Base-by-base conservation (phyloP, 495 filamentous ascomycete species). In the Cryomyces minteri region DNA sequence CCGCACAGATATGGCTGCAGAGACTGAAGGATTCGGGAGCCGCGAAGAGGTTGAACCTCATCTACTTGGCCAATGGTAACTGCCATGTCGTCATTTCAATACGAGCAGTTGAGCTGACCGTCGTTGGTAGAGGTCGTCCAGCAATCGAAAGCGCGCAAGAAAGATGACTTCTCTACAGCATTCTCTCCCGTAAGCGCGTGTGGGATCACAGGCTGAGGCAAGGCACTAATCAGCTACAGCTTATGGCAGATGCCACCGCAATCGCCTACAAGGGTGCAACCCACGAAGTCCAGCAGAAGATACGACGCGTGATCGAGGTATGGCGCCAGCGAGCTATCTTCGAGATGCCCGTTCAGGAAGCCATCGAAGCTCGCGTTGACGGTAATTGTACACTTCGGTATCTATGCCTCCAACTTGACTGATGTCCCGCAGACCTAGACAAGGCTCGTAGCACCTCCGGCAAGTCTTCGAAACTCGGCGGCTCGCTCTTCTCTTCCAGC, bases 11-110 rank as follows among this genome's bases (percentile, higher is more conserved):
- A 37, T 96, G 90, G 92, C 65, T 93, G 32, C 78, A 87, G 49
- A 77, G 82, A 54, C 64, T 99, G 47, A 88, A 82, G 54, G 87
- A 95, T 48, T 82, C 86, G 0, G 69, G 76, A 10, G 74, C 82
- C 34, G 73, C 77, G 41, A 95, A 94, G 61, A 77, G 84, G 51
- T 67, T 99, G 43, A 95, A 82, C 54, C 72, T 96, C 52, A 76
- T 99, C 41, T 96, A 96, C 59, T 77, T 99, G 36, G 88, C 87
- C 41, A 99, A 99, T 66, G 86, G 85, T 92, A 67, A 49, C 68
- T 55, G 25, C 5, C 11, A 32, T 39, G 30, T 40, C 18, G 33
- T 25, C 18, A 1, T 25, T 25, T 25, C 18, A 25, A 25, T 2
- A 25, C 18, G 2, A 25, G 18, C 18, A 25, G 18, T 25, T 25